phyloP scores from a whole-genome alignment of 129 eudicot species.

The Kitagawia praeruptora region DNA sequence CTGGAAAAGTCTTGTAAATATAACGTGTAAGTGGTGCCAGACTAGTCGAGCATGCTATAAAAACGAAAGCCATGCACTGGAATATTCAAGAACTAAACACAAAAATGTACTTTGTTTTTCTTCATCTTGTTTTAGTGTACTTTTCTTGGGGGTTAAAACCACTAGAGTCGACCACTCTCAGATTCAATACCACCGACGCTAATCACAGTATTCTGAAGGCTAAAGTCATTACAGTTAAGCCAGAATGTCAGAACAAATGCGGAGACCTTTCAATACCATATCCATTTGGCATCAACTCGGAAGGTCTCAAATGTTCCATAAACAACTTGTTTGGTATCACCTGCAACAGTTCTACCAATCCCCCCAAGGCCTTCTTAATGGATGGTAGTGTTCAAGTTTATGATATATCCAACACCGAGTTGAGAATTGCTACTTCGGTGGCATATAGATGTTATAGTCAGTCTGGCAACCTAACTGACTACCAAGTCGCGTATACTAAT shows the following conservation, averaged over 20 bases:
- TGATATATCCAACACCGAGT: too few relatives aligned
- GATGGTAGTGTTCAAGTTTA: too few relatives aligned
- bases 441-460: too few relatives aligned
- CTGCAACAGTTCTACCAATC: too few relatives aligned
- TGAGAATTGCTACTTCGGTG: too few relatives aligned
- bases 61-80: too few relatives aligned
- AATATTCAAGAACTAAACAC: neutral
- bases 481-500: accelerated
- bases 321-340: neutral
- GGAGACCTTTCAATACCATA: neutral
- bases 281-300: neutral
- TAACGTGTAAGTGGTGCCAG: too few relatives aligned
- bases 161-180: neutral
- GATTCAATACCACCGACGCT: neutral
- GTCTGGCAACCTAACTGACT: too few relatives aligned
- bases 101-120: neutral
- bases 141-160: neutral
- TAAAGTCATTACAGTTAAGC: neutral
- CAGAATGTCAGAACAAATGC: neutral
- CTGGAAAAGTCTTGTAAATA: too few relatives aligned
- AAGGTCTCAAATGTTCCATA: neutral
- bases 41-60: too few relatives aligned
- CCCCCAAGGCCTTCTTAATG: too few relatives aligned
- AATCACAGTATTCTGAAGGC: neutral
- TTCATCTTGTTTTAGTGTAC: neutral